Evolutionary conservation across 2,329 filamentous ascomycete species (phyloP).

Genomic region (Epichloe gansuensis): DNA sequence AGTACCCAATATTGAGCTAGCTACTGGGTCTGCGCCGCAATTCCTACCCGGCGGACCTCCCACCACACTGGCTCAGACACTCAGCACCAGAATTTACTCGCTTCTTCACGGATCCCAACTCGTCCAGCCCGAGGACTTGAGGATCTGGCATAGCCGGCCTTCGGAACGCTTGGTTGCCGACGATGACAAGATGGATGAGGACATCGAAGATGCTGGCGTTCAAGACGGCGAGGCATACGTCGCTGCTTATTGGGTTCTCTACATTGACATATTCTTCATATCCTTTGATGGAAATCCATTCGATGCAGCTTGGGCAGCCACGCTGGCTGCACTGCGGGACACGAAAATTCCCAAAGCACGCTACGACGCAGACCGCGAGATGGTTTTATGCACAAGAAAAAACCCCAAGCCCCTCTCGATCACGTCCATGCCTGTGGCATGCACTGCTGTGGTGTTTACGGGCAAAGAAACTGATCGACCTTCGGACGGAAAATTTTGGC

Average conservation of each 20-base stretch:
- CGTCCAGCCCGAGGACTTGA: constrained; percentile 52
- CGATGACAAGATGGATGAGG: constrained; percentile 27
- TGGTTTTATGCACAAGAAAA: constrained; percentile 57
- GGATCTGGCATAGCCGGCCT: constrained; percentile 53
- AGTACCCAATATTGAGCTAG: constrained; percentile 86
- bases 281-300: constrained; percentile 86
- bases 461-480: constrained; percentile 40
- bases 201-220: constrained; percentile 17
- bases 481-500: constrained; percentile 47
- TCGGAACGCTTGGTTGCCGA: constrained; percentile 34
- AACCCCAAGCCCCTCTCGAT: constrained; percentile 46
- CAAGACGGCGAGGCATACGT: constrained; percentile 31
- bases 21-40: constrained; percentile 76
- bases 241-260: constrained; percentile 88
- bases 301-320: constrained; percentile 77
- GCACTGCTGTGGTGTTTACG: constrained; percentile 67
- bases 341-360: constrained; percentile 65
- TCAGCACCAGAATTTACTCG: constrained; percentile 68
- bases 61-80: constrained; percentile 64
- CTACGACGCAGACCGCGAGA: constrained; percentile 74
- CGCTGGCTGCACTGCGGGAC: constrained; percentile 67
- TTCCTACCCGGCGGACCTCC: constrained; percentile 78
- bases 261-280: constrained; percentile 90
- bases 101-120: constrained; percentile 61
- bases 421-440: constrained; percentile 57